Percentiles rank a stretch among this genome's conserved stretches.
Evolutionary conservation across 345 rosid species (phyloP).

Genomic region (Reutealis trisperma): DNA sequence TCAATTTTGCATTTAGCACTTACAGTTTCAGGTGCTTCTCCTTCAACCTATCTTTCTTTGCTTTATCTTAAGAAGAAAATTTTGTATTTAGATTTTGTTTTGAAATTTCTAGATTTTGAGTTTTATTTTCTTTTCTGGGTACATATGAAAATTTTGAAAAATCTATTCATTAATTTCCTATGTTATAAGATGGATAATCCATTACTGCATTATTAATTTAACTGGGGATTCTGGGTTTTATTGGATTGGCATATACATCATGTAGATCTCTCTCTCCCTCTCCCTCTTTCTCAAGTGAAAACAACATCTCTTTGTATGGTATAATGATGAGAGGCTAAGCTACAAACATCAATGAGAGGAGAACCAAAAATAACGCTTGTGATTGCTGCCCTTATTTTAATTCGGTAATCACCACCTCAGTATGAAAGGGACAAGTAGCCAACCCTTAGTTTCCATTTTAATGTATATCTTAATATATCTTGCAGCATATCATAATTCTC

Average conservation of each 20-base stretch:
- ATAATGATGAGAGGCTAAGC: not conserved
- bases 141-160: too few relatives aligned
- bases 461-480: slow-evolving; percentile 25
- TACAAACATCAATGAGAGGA: not conserved
- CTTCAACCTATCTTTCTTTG: not conserved
- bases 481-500: slow-evolving; percentile 16
- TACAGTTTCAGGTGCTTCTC: slow-evolving; percentile 36
- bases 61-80: too few relatives aligned
- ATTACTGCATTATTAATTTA: not conserved
- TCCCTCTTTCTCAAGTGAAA: slow-evolving; percentile 14
- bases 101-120: slow-evolving; percentile 10
- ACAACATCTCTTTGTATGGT: slow-evolving; percentile 23
- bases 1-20: slow-evolving; percentile 16
- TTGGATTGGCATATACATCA: too few relatives aligned
- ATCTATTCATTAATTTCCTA: too few relatives aligned
- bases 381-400: slow-evolving; percentile 33
- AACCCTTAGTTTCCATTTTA: slow-evolving; percentile 32
- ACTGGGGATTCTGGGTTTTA: too few relatives aligned
- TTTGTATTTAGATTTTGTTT: slow-evolving; percentile 33
- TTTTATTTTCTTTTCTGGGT: not conserved
- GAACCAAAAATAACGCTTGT: slow-evolving; percentile 17
- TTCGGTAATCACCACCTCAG: slow-evolving; percentile 31
- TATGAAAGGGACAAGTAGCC: slow-evolving; percentile 41
- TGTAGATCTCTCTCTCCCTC: not conserved
- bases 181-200: not conserved